Percentiles rank a stretch among this genome's conserved stretches.
phyloP scores from a whole-genome alignment of 2,329 filamentous ascomycete species.

The Ophiostoma australiae region DNA sequence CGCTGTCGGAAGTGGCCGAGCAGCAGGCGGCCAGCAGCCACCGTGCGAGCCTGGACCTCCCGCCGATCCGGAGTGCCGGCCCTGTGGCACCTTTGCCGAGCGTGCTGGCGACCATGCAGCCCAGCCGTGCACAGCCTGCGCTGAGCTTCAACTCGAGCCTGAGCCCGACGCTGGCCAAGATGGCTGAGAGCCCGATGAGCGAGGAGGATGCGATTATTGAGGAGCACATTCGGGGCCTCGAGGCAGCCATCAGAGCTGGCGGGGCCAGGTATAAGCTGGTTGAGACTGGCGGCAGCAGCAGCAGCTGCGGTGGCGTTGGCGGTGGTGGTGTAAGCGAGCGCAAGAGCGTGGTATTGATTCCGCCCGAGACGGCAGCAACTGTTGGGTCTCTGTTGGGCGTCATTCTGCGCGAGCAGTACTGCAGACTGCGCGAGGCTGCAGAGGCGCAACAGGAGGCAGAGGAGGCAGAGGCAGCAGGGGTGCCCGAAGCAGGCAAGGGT shows the following conservation, averaged over 20 bases:
- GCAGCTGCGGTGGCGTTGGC: neutral
- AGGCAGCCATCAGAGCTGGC: neutral
- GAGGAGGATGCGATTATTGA: neutral
- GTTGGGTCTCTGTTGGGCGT: constrained; percentile 10
- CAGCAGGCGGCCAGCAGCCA: neutral
- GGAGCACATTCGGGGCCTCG: constrained; percentile 5
- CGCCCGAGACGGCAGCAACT: neutral
- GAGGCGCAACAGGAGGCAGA: neutral
- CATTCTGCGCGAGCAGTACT: constrained; percentile 9
- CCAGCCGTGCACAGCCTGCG: neutral
- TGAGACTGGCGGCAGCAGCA: neutral
- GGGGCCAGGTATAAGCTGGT: neutral
- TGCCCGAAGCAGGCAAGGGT: neutral
- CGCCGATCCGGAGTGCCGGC: neutral
- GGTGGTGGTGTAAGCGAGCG: neutral
- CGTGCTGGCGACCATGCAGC: constrained; percentile 1
- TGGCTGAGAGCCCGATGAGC: neutral
- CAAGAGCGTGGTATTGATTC: constrained; percentile 8
- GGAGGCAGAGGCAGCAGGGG: neutral
- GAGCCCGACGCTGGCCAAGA: constrained; percentile 4
- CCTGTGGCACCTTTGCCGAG: neutral
- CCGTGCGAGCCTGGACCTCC: neutral
- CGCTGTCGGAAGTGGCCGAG: neutral
- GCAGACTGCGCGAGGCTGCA: neutral
- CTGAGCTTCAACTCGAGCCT: neutral